Evolutionary conservation across 2,329 filamentous ascomycete genomes (phyloP).

Genomic region (Penicillium sp.): DNA sequence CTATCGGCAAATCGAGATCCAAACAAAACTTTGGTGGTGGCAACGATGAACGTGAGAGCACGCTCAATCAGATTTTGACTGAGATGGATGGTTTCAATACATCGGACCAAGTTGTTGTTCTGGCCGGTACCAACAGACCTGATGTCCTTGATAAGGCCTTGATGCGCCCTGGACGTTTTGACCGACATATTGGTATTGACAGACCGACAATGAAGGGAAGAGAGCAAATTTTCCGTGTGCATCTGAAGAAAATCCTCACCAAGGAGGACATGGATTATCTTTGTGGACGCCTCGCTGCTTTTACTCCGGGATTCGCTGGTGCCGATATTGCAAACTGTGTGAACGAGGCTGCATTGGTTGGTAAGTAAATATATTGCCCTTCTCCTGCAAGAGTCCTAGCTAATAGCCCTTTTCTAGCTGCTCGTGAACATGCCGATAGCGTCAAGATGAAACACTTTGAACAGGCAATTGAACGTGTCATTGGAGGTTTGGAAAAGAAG

Average conservation of each 20-base stretch:
- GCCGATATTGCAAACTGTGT: slow-evolving; percentile 98
- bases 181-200: slow-evolving; percentile 94
- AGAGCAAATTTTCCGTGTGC: slow-evolving; percentile 92
- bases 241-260: slow-evolving; percentile 91
- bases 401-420: slow-evolving; percentile 59
- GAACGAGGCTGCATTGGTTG: slow-evolving; percentile 94
- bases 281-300: slow-evolving; percentile 79
- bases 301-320: slow-evolving; percentile 95
- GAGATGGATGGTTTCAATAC: slow-evolving; percentile 99
- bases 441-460: slow-evolving; percentile 92
- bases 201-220: slow-evolving; percentile 93
- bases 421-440: slow-evolving; percentile 71
- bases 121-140: slow-evolving; percentile 93
- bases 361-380: slow-evolving; percentile 51
- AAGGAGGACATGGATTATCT: slow-evolving; percentile 84
- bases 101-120: slow-evolving; percentile 88
- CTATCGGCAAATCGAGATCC: slow-evolving; percentile 84
- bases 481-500: slow-evolving; percentile 96
- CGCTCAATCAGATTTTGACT: slow-evolving; percentile 95
- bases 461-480: slow-evolving; percentile 93
- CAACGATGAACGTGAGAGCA: slow-evolving; percentile 95
- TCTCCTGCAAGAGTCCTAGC: slow-evolving; percentile 16
- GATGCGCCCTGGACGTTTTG: slow-evolving; percentile 94
- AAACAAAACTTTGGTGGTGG: slow-evolving; percentile 83
- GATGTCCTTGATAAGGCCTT: slow-evolving; percentile 93